Evolutionary conservation across 768 basidiomycete species (phyloP).

Genomic region (Termitomyces sp.): DNA sequence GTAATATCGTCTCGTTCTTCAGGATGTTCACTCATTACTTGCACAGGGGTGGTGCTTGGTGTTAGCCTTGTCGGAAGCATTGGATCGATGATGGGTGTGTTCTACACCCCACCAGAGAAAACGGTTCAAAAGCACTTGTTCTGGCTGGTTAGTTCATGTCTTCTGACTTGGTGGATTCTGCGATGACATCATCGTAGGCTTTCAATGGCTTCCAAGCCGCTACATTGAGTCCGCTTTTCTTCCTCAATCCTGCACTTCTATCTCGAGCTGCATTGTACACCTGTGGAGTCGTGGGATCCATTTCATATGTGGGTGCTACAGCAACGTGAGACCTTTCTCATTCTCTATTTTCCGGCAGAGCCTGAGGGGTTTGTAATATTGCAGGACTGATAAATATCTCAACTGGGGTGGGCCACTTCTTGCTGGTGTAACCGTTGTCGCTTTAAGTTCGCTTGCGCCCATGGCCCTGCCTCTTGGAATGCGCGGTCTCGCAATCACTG

Average conservation of each 20-base stretch:
- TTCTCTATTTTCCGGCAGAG: neutral
- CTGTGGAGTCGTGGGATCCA: conserved; percentile 78
- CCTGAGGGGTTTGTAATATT: neutral
- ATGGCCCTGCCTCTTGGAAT: conserved; percentile 86
- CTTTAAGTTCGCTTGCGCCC: conserved; percentile 82
- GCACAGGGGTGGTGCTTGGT: conserved; percentile 75
- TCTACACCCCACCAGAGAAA: conserved; percentile 77
- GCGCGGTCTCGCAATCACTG: conserved; percentile 71
- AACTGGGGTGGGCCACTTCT: conserved; percentile 86
- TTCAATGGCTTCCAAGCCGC: conserved; percentile 89
- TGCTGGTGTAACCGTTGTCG: conserved; percentile 86
- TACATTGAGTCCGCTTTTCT: conserved; percentile 86
- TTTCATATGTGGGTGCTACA: conserved; percentile 87
- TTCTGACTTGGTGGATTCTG: neutral
- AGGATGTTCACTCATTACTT: neutral
- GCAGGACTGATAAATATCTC: conserved; percentile 76
- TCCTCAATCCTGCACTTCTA: conserved; percentile 81
- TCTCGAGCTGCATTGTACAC: conserved; percentile 89
- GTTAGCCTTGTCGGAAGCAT: conserved; percentile 78
- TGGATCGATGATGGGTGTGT: conserved; percentile 82
- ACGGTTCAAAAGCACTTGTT: conserved; percentile 75
- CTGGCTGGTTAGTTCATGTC: conserved; percentile 60
- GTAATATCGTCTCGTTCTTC: conserved; percentile 21
- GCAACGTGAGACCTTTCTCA: conserved; percentile 52
- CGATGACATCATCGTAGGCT: conserved; percentile 40